These are phyloP conservation scores for Steccherinum ochraceum DNA, from an alignment of 768 basidiomycete genomes.

Conservation along the genomic window DNA sequence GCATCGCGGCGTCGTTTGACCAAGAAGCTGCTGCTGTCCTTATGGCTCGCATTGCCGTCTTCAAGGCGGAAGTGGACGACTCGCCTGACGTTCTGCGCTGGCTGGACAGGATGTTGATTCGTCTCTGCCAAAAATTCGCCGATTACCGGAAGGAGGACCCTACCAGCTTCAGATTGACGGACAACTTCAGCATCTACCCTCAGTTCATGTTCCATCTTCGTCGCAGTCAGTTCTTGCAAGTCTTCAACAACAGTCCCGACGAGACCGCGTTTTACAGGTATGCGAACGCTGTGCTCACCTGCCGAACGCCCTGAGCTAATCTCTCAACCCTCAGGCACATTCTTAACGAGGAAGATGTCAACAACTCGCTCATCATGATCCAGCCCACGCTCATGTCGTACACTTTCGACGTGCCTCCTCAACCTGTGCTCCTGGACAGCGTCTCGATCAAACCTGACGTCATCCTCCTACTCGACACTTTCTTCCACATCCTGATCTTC, in stretches of 20 bases:
- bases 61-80: constrained; percentile 99
- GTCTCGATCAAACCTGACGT: constrained; percentile 97
- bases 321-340: constrained; percentile 57
- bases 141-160: constrained; percentile 99
- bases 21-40: constrained; percentile 97
- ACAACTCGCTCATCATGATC: constrained; percentile 99
- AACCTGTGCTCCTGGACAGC: constrained; percentile 94
- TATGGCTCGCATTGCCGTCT: constrained; percentile 98
- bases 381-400: constrained; percentile 99
- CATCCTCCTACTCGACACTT: constrained; percentile 93
- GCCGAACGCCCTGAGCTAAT: background rate
- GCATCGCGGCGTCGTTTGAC: constrained; percentile 91
- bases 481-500: constrained; percentile 99
- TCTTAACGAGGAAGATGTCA: constrained; percentile 95
- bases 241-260: constrained; percentile 99
- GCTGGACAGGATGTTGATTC: constrained; percentile 98
- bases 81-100: constrained; percentile 93
- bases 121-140: constrained; percentile 98
- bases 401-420: constrained; percentile 84
- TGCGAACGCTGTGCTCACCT: constrained; percentile 17
- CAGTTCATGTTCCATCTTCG: constrained; percentile 99
- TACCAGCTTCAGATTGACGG: constrained; percentile 82
- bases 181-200: constrained; percentile 98
- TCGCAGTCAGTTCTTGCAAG: constrained; percentile 96
- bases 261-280: constrained; percentile 98